phyloP scores from a whole-genome alignment of 148 eudicot species.

The Rhododendron griersonianum region DNA sequence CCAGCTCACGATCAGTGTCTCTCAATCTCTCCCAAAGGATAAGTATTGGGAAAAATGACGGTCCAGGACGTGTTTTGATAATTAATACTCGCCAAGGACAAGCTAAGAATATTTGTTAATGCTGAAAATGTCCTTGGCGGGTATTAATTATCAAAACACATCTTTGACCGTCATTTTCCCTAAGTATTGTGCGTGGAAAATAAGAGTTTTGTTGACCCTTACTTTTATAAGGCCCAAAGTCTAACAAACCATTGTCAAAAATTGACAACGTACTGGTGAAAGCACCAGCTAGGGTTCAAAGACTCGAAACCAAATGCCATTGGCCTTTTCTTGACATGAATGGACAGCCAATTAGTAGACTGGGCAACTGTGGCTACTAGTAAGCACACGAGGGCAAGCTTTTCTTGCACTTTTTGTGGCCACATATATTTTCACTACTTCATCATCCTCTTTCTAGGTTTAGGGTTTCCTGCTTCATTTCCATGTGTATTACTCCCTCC shows the following conservation, averaged over 20 bases:
- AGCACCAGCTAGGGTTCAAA: neutral
- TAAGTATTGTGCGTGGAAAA: neutral
- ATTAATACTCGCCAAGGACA: too few relatives aligned
- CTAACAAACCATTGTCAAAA: neutral
- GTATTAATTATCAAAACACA: too few relatives aligned
- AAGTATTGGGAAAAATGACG: neutral
- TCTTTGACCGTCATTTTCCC: too few relatives aligned
- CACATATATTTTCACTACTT: neutral
- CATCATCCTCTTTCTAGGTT: neutral
- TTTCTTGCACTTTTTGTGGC: neutral
- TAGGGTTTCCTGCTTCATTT: too few relatives aligned
- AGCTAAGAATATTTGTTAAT: too few relatives aligned
- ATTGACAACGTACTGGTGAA: neutral
- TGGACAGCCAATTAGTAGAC: neutral
- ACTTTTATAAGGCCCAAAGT: neutral
- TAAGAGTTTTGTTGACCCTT: neutral
- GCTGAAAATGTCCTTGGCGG: too few relatives aligned
- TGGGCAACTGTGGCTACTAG: neutral
- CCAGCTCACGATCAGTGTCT: neutral
- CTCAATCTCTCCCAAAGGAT: neutral
- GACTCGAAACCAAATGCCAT: neutral
- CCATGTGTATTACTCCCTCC: too few relatives aligned
- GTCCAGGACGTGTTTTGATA: too few relatives aligned
- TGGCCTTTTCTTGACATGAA: neutral
- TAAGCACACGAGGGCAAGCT: neutral